Evolutionary conservation across 2,329 filamentous ascomycete genomes (phyloP).

Genomic region (Nemania bipapillata): DNA sequence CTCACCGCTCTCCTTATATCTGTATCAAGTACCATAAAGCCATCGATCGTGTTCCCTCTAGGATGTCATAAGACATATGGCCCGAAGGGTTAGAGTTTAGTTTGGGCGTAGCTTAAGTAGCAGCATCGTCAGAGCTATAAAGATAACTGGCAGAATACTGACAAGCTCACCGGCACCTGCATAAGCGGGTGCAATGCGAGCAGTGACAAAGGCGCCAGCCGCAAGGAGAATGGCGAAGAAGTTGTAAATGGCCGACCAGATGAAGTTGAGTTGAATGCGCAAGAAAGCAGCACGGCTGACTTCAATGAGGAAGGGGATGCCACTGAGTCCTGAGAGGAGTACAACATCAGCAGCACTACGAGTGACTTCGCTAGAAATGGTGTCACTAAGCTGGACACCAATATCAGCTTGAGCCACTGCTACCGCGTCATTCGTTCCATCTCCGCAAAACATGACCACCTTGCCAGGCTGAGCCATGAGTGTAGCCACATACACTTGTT

Average conservation of each 20-base stretch:
- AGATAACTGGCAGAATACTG: constrained; percentile 73
- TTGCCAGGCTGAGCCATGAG: constrained; percentile 48
- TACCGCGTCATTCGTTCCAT: constrained; percentile 82
- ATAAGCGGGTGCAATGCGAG: constrained; percentile 63
- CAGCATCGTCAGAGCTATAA: constrained; percentile 30
- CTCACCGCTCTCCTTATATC: neutral
- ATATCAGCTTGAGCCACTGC: constrained; percentile 77
- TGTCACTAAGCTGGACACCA: constrained; percentile 72
- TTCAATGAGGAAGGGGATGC: constrained; percentile 68
- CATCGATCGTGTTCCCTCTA: neutral
- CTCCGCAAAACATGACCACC: constrained; percentile 75
- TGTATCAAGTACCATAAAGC: neutral
- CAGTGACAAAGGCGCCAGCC: constrained; percentile 69
- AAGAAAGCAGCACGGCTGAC: constrained; percentile 58
- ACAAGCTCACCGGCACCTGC: constrained; percentile 73
- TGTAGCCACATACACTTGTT: constrained; percentile 57
- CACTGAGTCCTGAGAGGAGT: constrained; percentile 67
- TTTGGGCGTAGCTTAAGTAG: constrained; percentile 21
- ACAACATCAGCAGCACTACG: constrained; percentile 75
- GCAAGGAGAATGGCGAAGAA: constrained; percentile 73
- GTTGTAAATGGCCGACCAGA: constrained; percentile 78
- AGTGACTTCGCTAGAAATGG: constrained; percentile 69
- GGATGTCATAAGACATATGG: neutral
- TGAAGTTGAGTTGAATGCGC: constrained; percentile 74
- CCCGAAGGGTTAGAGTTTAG: neutral